Base-by-base conservation (phyloP, 2,329 filamentous ascomycete genomes). In the Colletotrichum theobromicola region DNA sequence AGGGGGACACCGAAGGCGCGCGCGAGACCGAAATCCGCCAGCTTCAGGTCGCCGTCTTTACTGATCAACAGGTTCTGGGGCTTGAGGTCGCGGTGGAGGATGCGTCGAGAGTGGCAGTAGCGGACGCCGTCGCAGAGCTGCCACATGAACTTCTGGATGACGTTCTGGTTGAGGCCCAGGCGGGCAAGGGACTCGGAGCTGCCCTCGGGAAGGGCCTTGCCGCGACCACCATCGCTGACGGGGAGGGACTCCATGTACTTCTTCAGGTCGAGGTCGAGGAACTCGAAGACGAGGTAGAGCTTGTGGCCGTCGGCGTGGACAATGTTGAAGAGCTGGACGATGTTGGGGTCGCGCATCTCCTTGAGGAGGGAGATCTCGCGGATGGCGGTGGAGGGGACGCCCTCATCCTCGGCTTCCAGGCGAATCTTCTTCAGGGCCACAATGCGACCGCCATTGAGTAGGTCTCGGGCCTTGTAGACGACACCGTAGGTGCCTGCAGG, bases 401-500 rank as follows among this genome's bases (percentile, higher is more conserved):
- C 95, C 83, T 98, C 96, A 87, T 98, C 95, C 87, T 98, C 96
- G 76, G 95, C 95, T 82, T 98, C 96, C 80, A 98, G 93, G 77
- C 95, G 94, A 81, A 98, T 98, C 88, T 98, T 98, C 90, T 98
- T 98, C 79, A 98, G 88, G 26, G 95, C 95, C 77, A 98, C 95
- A 79, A 98, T 97, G 80, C 94, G 94, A 81, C 94, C 94, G 78
- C 90, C 90, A 81, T 96, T 93, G 78, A 91, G 91, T 75, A 98
- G 93, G 84, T 98, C 95, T 78, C 94, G 92, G 74, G 95, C 95
- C 86, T 98, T 98, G 91, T 98, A 98, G 77, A 98, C 95, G 76
- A 98, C 95, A 84, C 95, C 95, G 83, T 98, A 98, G 18, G 95
- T 98, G 80, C 95, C 95, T 98, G 67, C 30, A 72, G 65, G 63